Conservation (phyloP, 257 asterid species). For the Nicotiana noctiflora region DNA sequence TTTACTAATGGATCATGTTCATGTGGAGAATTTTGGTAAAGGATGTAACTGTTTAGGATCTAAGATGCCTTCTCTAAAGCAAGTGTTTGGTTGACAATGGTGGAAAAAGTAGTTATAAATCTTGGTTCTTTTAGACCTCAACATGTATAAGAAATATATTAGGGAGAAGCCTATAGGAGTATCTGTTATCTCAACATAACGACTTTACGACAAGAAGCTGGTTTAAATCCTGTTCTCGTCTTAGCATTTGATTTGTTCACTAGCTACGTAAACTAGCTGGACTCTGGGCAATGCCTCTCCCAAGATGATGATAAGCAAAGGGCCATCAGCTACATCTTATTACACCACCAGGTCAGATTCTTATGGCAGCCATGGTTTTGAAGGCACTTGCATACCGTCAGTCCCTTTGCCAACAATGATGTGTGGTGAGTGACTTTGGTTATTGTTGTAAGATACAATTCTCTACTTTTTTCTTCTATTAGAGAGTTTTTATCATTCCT, state of each 20-base stretch:
- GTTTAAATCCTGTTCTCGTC: background rate
- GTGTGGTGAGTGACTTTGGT: background rate
- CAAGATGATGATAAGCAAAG: background rate
- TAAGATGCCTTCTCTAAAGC: background rate
- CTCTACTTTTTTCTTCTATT: background rate
- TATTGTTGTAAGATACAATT: background rate
- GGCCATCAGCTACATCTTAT: background rate
- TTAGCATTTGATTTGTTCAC: background rate
- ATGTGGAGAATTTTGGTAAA: conserved; percentile 83
- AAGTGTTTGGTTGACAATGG: background rate
- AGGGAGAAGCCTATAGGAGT: no score
- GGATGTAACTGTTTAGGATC: background rate
- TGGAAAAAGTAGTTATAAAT: background rate
- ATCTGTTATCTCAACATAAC: background rate
- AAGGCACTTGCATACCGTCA: background rate
- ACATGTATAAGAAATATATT: background rate
- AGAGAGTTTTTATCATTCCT: background rate
- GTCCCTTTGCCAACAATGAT: background rate
- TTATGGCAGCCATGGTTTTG: background rate
- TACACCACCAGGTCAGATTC: background rate
- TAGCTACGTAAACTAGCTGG: background rate
- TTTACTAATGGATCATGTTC: conserved; percentile 65
- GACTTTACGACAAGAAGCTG: background rate
- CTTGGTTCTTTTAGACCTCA: background rate
- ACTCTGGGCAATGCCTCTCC: background rate